Conservation (phyloP, 1,284 basidiomycete genomes). For the Neotropicomus parvogracilis region DNA sequence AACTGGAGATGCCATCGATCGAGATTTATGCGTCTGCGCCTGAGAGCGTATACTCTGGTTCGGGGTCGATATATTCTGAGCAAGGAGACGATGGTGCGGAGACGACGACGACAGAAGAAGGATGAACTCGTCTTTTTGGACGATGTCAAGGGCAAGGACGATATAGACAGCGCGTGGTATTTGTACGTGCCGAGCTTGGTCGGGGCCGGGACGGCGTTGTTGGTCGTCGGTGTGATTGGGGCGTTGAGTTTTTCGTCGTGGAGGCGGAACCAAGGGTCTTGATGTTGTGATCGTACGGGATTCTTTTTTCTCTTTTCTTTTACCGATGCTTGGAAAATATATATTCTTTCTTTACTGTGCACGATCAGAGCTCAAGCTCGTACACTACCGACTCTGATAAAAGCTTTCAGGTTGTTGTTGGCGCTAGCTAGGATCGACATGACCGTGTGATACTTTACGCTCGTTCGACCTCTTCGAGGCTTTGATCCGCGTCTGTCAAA, state of each 20-base stretch:
- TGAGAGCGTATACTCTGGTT: slow-evolving; percentile 33
- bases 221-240: slow-evolving; percentile 72
- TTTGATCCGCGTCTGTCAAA: too few species aligned
- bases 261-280: slow-evolving; percentile 62
- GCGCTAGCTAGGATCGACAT: too few species aligned
- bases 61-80: slow-evolving; percentile 34
- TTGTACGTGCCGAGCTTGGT: slow-evolving; percentile 70
- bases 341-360: too few species aligned
- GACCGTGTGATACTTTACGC: too few species aligned
- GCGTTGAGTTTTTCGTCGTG: slow-evolving; percentile 74
- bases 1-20: slow-evolving; percentile 62
- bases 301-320: background rate
- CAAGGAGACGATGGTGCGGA: slow-evolving; percentile 38
- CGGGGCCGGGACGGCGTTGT: slow-evolving; percentile 72
- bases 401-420: too few species aligned
- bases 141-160: slow-evolving; percentile 43
- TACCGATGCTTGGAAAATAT: too few species aligned
- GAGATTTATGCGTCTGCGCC: slow-evolving; percentile 42
- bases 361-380: too few species aligned
- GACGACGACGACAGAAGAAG: slow-evolving; percentile 47
- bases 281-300: slow-evolving; percentile 4
- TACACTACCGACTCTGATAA: too few species aligned
- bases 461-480: too few species aligned
- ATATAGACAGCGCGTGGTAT: slow-evolving; percentile 71
- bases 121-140: slow-evolving; percentile 50